Percentiles rank a stretch among this genome's conserved stretches.
Evolutionary conservation across 148 eudicot genomes (phyloP).

Genomic region (Rhododendron griersonianum): DNA sequence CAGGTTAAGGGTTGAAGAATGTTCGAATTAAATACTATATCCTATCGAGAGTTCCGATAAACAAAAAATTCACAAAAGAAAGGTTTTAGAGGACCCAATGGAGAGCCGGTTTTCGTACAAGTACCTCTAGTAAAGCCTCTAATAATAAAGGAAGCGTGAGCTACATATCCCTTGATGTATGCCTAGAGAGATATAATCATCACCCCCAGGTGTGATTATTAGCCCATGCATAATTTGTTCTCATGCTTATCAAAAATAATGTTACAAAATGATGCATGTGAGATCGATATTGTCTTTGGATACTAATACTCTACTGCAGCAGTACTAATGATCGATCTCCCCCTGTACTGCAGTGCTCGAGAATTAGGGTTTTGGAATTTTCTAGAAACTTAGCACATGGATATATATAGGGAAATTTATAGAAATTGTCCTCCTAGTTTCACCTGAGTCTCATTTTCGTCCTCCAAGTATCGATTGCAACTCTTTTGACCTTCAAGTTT

Average conservation of each 20-base stretch:
- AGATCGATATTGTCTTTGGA: background rate
- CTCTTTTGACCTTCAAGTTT: too few relatives aligned
- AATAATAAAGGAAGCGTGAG: background rate
- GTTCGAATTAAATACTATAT: too few relatives aligned
- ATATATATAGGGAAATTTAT: too few relatives aligned
- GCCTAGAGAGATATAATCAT: background rate
- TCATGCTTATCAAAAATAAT: background rate
- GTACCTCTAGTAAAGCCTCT: background rate
- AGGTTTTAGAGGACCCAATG: background rate
- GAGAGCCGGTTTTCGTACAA: background rate
- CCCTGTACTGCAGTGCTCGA: background rate
- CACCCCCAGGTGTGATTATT: background rate
- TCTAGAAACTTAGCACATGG: background rate
- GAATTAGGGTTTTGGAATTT: background rate
- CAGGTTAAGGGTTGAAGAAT: too few relatives aligned
- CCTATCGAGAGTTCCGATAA: too few relatives aligned
- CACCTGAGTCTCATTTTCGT: too few relatives aligned
- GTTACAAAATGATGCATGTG: background rate
- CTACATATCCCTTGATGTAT: background rate
- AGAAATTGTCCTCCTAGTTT: too few relatives aligned
- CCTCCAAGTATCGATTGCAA: too few relatives aligned
- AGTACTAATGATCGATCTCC: background rate
- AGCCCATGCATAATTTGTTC: background rate
- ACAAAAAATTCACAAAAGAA: background rate
- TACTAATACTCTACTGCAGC: background rate